Evolutionary conservation across 2,329 filamentous ascomycete genomes (phyloP), one percentile per base, ranked within the genome.

Genomic region (Orbilia quercus): DNA sequence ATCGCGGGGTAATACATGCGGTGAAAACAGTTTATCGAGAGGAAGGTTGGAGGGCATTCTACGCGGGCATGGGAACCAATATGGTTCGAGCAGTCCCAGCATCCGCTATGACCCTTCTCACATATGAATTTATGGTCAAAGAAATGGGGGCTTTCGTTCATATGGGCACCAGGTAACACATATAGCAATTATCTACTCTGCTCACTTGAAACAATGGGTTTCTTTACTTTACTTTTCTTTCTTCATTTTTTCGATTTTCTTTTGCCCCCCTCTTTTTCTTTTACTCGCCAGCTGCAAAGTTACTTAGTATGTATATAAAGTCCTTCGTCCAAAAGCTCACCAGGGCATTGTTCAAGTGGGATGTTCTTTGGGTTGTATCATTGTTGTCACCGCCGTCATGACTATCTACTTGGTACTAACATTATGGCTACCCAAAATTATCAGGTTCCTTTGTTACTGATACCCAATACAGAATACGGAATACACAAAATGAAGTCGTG

Each of bases 61-160:
- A 99, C 80, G 94, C 93, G 22, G 95, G 95, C 36, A 92, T 99
- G 84, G 95, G 95, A 38, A 96, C 94, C 53, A 99, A 99, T 82
- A 91, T 99, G 88, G 92, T 98, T 84, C 87, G 95, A 65, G 95
- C 95, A 6, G 90, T 99, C 11, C 95, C 95, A 31, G 92, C 95
- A 20, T 94, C 95, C 18, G 96, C 96, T 78, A 96, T 96, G 23
- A 99, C 95, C 1, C 96, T 99, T 90, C 85, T 98, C 79, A 98
- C 94, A 11, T 99, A 96, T 79, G 95, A 99, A 82, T 95, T 90
- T 76, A 80, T 90, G 69, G 70, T 74, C 11, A 67, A 69, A 57
- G 63, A 74, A 16, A 63, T 74, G 70, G 25, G 58, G 22, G 38
- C 40, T 16, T 62, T 51, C 23, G 31, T 42, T 14, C 18, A 51